Conservation (phyloP, 352 stramenopile genomes). For the Globisporangium polare region DNA sequence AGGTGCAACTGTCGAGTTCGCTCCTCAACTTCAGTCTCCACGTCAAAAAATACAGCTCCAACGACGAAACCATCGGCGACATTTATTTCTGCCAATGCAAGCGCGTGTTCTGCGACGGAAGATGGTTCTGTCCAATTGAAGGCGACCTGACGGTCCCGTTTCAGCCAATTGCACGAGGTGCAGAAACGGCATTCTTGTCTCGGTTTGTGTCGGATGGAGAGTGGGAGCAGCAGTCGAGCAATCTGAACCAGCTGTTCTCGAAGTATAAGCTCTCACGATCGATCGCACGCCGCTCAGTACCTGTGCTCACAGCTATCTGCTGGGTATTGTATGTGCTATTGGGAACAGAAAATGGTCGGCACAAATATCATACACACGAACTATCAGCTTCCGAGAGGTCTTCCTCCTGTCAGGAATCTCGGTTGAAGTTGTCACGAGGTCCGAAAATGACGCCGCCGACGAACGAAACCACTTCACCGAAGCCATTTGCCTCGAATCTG, state of each 20-base stretch:
- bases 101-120: neutral
- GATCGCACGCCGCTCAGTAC: no score
- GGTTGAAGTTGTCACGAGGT: conserved; percentile 56
- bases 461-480: conserved; percentile 22
- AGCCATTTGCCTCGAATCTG: no score
- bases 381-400: no score
- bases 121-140: neutral
- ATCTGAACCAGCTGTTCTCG: neutral
- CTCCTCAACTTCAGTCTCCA: conserved; percentile 9
- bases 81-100: neutral
- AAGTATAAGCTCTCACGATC: no score
- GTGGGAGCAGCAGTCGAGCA: neutral
- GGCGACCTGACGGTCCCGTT: neutral
- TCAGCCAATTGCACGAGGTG: neutral
- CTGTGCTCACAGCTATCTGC: neutral
- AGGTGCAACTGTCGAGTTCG: neutral
- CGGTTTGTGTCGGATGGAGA: neutral
- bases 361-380: no score
- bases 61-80: neutral
- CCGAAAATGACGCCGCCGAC: conserved; percentile 53
- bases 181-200: neutral
- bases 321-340: neutral
- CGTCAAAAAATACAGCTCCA: conserved; percentile 4
- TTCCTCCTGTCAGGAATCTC: conserved; percentile 11
- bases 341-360: no score